These are phyloP conservation scores for Triangularia setosa DNA, from an alignment of 2,329 filamentous ascomycete genomes.

Conservation along the genomic window DNA sequence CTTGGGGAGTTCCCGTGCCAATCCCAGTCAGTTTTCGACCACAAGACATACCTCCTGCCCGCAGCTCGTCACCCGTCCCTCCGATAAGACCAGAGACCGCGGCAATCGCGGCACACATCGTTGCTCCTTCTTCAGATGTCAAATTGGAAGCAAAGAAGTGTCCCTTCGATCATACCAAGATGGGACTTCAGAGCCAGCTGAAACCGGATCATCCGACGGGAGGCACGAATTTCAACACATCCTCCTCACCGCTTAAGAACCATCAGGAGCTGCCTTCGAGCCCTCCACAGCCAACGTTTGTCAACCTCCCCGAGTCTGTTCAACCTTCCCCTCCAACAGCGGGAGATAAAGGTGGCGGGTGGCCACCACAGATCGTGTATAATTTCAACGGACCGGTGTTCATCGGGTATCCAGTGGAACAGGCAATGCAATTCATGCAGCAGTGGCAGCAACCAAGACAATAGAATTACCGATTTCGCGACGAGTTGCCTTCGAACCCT, in stretches of 20 bases:
- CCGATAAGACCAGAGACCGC: constrained; percentile 31
- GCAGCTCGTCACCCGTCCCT: constrained; percentile 55
- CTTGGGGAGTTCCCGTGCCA: constrained; percentile 88
- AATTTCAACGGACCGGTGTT: constrained; percentile 77
- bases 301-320: constrained; percentile 39
- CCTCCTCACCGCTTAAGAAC: constrained; percentile 23
- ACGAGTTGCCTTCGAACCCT: neutral
- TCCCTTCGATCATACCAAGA: constrained; percentile 46
- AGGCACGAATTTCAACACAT: constrained; percentile 14
- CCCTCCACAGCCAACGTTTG: constrained; percentile 44
- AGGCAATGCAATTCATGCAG: constrained; percentile 73
- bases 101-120: constrained; percentile 16
- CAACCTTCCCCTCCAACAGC: neutral
- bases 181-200: constrained; percentile 11
- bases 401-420: constrained; percentile 82
- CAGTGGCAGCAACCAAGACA: constrained; percentile 41
- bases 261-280: constrained; percentile 30
- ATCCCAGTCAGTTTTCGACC: constrained; percentile 41
- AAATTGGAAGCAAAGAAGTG: constrained; percentile 44
- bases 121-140: neutral
- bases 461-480: neutral
- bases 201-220: neutral
- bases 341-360: constrained; percentile 29
- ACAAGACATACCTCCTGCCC: constrained; percentile 30
- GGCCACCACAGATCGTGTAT: constrained; percentile 75